Evolutionary conservation across 345 rosid species (phyloP).

Genomic region (Clarkia xantiana): DNA sequence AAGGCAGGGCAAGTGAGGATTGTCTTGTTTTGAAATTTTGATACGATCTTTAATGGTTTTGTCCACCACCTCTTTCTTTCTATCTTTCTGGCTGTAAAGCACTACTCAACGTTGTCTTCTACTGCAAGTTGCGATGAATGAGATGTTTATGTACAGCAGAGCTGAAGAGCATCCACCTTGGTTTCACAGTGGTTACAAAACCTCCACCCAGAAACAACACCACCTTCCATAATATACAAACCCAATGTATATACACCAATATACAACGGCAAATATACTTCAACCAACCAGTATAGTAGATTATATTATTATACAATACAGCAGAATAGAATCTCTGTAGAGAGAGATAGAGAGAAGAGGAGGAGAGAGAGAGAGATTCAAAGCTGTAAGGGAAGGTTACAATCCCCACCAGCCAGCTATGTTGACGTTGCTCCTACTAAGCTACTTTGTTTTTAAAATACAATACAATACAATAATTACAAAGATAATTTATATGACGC

Average conservation of each 20-base stretch:
- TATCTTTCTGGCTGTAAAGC: constrained; percentile 27
- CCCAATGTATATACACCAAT: not conserved
- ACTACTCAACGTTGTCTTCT: constrained; percentile 6
- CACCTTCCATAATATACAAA: not conserved
- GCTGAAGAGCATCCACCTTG: too few relatives aligned
- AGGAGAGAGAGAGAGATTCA: constrained; percentile 20
- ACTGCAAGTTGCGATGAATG: constrained; percentile 7
- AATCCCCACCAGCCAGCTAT: constrained; percentile 43
- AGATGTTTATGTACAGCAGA: not conserved
- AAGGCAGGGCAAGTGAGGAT: not conserved
- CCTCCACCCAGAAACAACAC: too few relatives aligned
- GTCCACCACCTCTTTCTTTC: too few relatives aligned
- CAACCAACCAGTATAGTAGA: constrained; percentile 2
- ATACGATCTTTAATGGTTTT: constrained; percentile 1
- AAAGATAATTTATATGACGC: too few relatives aligned
- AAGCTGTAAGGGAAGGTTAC: constrained; percentile 22
- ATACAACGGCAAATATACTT: constrained; percentile 2
- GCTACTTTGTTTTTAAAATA: not conserved
- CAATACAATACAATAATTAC: not conserved
- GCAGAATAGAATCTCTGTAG: not conserved
- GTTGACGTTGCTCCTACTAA: constrained; percentile 32
- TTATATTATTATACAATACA: too few relatives aligned
- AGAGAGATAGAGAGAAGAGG: constrained; percentile 16
- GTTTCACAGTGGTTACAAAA: too few relatives aligned
- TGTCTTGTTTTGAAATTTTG: not conserved